A percentile compares a stretch with the other conserved stretches of the same genome.
Evolutionary conservation across 1,284 basidiomycete species (phyloP).

Genomic region (Thecaphora thlaspeos): DNA sequence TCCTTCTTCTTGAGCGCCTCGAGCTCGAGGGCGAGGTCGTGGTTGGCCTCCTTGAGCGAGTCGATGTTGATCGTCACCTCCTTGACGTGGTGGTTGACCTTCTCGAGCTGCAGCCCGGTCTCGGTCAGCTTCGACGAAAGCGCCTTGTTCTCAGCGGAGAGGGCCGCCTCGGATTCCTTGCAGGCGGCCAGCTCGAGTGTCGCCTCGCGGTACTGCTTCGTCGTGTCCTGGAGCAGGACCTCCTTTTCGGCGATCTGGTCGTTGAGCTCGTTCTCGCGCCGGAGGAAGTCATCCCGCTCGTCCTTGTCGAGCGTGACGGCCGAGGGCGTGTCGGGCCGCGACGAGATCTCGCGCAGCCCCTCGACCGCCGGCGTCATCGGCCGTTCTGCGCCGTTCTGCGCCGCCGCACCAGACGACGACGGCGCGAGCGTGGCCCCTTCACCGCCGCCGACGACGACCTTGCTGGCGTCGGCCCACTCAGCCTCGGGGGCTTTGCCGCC

Average conservation of each 20-base stretch:
- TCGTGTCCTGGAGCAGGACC: slow-evolving; percentile 44
- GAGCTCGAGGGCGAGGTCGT: slow-evolving; percentile 80
- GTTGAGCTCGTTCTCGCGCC: slow-evolving; percentile 92
- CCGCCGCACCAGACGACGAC: slow-evolving; percentile 41
- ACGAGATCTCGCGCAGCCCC: slow-evolving; percentile 67
- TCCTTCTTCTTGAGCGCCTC: slow-evolving; percentile 69
- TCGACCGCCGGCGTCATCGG: slow-evolving; percentile 78
- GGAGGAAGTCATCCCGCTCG: slow-evolving; percentile 94
- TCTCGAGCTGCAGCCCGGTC: slow-evolving; percentile 83
- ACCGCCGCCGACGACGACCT: slow-evolving; percentile 60
- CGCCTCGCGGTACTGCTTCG: slow-evolving; percentile 59
- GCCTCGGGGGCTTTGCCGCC: slow-evolving; percentile 82
- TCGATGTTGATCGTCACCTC: slow-evolving; percentile 93
- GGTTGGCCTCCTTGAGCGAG: slow-evolving; percentile 90
- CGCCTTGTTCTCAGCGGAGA: slow-evolving; percentile 46
- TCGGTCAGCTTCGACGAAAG: slow-evolving; percentile 72
- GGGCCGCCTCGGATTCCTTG: slow-evolving; percentile 70
- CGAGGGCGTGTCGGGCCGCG: slow-evolving; percentile 65
- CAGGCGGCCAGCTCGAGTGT: slow-evolving; percentile 80
- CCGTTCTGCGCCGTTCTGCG: slow-evolving; percentile 39
- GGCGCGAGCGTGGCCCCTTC: slow-evolving; percentile 10
- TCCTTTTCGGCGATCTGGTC: slow-evolving; percentile 85
- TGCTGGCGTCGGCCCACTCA: slow-evolving; percentile 76
- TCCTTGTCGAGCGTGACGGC: slow-evolving; percentile 86
- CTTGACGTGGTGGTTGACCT: slow-evolving; percentile 92